Evolutionary conservation across 768 basidiomycete species (phyloP).

Genomic region (Termitomyces sp.): DNA sequence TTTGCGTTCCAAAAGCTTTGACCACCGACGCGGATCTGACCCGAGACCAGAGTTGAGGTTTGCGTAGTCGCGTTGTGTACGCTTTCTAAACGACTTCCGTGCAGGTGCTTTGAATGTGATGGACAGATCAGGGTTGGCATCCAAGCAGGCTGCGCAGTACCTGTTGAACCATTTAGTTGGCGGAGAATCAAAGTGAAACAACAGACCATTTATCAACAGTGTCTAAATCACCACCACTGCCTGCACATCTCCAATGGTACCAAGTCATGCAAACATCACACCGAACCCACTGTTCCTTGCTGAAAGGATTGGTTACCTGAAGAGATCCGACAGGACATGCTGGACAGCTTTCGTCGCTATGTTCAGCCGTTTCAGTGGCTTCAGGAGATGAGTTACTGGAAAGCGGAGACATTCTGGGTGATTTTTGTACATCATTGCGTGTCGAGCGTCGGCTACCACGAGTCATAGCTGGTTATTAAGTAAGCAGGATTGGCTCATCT

Average conservation of each 20-base stretch:
- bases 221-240: conserved; percentile 57
- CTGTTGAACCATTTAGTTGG: conserved; percentile 28
- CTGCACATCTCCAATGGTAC: conserved; percentile 83
- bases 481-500: background rate
- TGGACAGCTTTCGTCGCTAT: conserved; percentile 35
- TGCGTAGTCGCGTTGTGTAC: conserved; percentile 71
- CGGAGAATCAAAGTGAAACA: background rate
- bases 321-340: conserved; percentile 38
- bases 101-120: conserved; percentile 75
- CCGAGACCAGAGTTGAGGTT: conserved; percentile 63
- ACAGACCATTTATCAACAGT: conserved; percentile 75
- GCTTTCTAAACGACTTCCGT: conserved; percentile 77
- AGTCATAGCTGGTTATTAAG: conserved; percentile 27
- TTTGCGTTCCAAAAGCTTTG: conserved; percentile 64
- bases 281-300: conserved; percentile 73
- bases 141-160: conserved; percentile 65
- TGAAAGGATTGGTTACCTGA: conserved; percentile 27
- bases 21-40: conserved; percentile 62
- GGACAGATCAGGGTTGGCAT: conserved; percentile 49
- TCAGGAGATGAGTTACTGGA: conserved; percentile 17
- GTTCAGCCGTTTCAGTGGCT: conserved; percentile 18
- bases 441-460: conserved; percentile 37
- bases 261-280: conserved; percentile 79
- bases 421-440: conserved; percentile 29
- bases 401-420: conserved; percentile 25